Conservation (phyloP, 2,329 filamentous ascomycete species). For the Alternaria ventricosa region DNA sequence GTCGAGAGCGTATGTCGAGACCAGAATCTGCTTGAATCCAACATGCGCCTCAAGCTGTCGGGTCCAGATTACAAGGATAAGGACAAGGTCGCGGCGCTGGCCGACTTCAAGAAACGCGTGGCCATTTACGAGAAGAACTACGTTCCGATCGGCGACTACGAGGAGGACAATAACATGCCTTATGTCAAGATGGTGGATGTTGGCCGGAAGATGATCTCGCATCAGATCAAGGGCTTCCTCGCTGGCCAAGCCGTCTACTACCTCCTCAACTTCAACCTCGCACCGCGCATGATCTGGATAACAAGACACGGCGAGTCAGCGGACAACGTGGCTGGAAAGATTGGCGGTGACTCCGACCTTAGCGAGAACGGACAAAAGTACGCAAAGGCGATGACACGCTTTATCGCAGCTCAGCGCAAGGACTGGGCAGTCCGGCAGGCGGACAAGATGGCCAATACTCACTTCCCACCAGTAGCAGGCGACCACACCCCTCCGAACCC, state of each 20-base stretch:
- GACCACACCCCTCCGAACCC: slow-evolving; percentile 96
- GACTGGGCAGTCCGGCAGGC: slow-evolving; percentile 85
- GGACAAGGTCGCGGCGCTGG: slow-evolving; percentile 82
- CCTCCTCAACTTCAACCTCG: slow-evolving; percentile 94
- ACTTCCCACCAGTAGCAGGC: slow-evolving; percentile 88
- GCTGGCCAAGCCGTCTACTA: slow-evolving; percentile 93
- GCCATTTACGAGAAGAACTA: slow-evolving; percentile 94
- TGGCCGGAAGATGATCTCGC: slow-evolving; percentile 88
- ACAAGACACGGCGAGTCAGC: slow-evolving; percentile 90
- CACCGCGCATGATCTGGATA: slow-evolving; percentile 96
- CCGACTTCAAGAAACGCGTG: slow-evolving; percentile 92
- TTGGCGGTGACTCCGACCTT: slow-evolving; percentile 87
- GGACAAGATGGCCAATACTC: slow-evolving; percentile 75
- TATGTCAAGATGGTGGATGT: slow-evolving; percentile 99
- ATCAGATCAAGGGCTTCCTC: slow-evolving; percentile 89
- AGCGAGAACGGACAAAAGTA: slow-evolving; percentile 82
- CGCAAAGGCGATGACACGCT: slow-evolving; percentile 77
- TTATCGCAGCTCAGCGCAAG: slow-evolving; percentile 80
- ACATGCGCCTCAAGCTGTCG: slow-evolving; percentile 95
- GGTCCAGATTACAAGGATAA: slow-evolving; percentile 96
- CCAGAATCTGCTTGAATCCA: slow-evolving; percentile 82
- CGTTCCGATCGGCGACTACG: slow-evolving; percentile 85
- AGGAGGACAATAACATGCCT: slow-evolving; percentile 88
- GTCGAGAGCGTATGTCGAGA: slow-evolving; percentile 94
- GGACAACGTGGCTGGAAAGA: slow-evolving; percentile 86